Percentiles rank a stretch among this genome's conserved stretches.
These are phyloP conservation scores for Candida orba DNA, from an alignment of 805 yeast species.

Conservation along the genomic window DNA sequence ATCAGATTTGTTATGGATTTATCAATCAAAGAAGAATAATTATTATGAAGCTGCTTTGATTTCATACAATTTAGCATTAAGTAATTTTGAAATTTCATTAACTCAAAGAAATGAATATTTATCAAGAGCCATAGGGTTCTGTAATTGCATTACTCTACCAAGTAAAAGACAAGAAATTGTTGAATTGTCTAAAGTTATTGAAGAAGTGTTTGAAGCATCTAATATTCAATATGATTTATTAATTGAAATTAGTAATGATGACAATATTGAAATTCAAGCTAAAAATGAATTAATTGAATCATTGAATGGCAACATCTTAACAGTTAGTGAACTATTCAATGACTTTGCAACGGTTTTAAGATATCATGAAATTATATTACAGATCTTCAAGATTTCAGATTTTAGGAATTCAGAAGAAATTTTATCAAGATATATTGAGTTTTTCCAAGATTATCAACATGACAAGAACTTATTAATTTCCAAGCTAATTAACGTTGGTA, in stretches of 20 bases:
- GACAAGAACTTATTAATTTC: conserved; percentile 16
- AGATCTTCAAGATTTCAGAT: conserved; percentile 77
- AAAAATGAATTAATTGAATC: conserved; percentile 43
- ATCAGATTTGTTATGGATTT: conserved; percentile 83
- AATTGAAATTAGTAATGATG: conserved; percentile 42
- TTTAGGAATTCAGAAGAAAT: conserved; percentile 81
- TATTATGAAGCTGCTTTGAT: conserved; percentile 81
- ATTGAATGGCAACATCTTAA: conserved; percentile 57
- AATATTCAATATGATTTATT: conserved; percentile 59
- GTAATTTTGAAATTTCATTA: conserved; percentile 62
- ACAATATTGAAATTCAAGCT: conserved; percentile 40
- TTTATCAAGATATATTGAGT: conserved; percentile 68
- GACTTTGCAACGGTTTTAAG: conserved; percentile 83
- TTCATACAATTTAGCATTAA: conserved; percentile 62
- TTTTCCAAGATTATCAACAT: conserved; percentile 36
- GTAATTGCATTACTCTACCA: conserved; percentile 78
- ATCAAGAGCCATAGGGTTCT: conserved; percentile 88
- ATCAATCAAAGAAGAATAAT: conserved; percentile 74
- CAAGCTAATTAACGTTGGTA: conserved; percentile 43
- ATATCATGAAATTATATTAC: conserved; percentile 73
- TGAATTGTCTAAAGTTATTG: conserved; percentile 58
- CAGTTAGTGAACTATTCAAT: conserved; percentile 76
- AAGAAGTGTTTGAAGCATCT: conserved; percentile 81
- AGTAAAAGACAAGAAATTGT: conserved; percentile 69
- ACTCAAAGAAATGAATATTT: conserved; percentile 77